These are phyloP conservation scores for Tillandsia fasciculata DNA, from an alignment of 176 grass and related monocot species.

Conservation along the genomic window DNA sequence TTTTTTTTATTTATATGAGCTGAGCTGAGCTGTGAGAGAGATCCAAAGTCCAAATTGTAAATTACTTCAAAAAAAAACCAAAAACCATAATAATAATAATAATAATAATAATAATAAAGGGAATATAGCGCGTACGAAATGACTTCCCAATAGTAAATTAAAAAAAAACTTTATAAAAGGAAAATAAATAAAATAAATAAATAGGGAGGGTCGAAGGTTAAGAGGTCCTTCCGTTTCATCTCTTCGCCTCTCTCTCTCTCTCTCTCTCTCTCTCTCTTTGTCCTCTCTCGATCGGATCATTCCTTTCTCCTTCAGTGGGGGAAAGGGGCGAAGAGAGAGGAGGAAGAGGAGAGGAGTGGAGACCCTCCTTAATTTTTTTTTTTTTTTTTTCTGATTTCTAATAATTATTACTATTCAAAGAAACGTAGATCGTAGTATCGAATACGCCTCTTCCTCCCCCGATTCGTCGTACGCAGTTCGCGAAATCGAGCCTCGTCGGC, in stretches of 20 bases:
- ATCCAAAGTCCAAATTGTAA: constrained; percentile 5
- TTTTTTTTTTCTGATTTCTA: background rate
- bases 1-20: too few relatives aligned
- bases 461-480: background rate
- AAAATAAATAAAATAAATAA: background rate
- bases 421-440: background rate
- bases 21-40: background rate
- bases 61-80: background rate
- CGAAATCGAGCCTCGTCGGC: background rate
- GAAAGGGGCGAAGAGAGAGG: background rate
- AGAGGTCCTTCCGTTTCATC: constrained; percentile 23
- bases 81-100: too few relatives aligned
- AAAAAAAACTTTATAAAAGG: background rate
- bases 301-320: background rate
- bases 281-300: constrained; percentile 3
- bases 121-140: background rate
- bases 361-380: background rate
- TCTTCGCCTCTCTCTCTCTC: background rate
- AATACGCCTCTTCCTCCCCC: background rate
- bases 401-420: background rate
- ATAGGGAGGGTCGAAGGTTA: constrained; percentile 1
- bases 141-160: background rate
- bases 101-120: background rate
- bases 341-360: constrained; percentile 27
- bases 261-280: background rate